These are phyloP conservation scores for Globisporangium nodosum DNA, from an alignment of 352 stramenopile genomes.

Conservation along the genomic window DNA sequence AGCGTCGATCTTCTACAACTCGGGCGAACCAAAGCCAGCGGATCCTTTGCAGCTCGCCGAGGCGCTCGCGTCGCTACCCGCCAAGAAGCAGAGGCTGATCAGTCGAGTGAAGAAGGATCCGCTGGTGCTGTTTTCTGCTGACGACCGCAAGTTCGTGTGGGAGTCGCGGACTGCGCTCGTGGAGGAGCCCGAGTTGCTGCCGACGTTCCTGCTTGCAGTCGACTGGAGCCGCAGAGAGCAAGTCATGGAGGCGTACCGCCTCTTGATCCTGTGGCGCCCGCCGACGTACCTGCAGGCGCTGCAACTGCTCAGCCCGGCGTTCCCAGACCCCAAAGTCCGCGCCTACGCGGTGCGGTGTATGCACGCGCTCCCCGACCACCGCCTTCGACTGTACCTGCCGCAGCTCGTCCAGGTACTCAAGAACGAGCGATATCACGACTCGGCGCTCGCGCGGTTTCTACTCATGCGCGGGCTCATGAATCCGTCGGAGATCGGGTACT, in stretches of 20 bases:
- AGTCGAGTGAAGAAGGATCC: conserved; percentile 55
- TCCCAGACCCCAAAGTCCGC: conserved; percentile 90
- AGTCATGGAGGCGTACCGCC: conserved; percentile 74
- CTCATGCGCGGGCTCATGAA: conserved; percentile 72
- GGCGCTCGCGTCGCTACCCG: conserved; percentile 23
- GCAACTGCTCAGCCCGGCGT: conserved; percentile 80
- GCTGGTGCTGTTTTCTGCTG: conserved; percentile 45
- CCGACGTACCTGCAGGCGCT: conserved; percentile 82
- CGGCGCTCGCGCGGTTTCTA: conserved; percentile 68
- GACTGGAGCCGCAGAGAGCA: conserved; percentile 76
- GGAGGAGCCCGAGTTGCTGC: conserved; percentile 69
- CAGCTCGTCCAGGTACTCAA: conserved; percentile 85
- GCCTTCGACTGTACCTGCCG: conserved; percentile 81
- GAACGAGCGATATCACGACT: conserved; percentile 83
- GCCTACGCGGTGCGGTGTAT: conserved; percentile 90
- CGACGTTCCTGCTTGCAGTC: conserved; percentile 82
- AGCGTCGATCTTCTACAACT: conserved; percentile 65
- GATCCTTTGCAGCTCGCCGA: conserved; percentile 3
- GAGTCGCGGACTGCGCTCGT: conserved; percentile 46
- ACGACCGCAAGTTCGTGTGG: conserved; percentile 74
- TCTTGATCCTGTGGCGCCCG: conserved; percentile 73
- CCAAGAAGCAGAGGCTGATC: conserved; percentile 40
- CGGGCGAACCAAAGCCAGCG: conserved; percentile 2
- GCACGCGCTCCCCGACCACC: conserved; percentile 78
- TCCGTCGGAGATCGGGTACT: conserved; percentile 73